Evolutionary conservation across 2,329 filamentous ascomycete genomes (phyloP).

Genomic region (Arthrobotrys conoides): DNA sequence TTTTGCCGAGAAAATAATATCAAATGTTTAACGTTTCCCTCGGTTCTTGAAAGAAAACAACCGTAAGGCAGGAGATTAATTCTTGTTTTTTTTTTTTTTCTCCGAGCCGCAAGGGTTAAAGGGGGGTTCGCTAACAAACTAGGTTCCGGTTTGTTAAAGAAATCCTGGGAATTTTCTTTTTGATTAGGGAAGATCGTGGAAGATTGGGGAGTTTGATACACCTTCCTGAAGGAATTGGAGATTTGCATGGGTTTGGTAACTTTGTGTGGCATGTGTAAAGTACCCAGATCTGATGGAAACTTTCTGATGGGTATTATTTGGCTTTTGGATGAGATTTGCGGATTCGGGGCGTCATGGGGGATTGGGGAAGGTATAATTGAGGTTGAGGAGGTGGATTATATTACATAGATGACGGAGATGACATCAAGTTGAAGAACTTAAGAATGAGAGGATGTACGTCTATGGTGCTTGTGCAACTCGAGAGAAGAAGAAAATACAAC

Average conservation of each 20-base stretch:
- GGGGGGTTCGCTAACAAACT: too few relatives aligned
- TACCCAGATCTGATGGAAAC: background rate
- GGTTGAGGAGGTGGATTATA: background rate
- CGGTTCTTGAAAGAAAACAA: constrained; percentile 20
- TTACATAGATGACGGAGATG: too few relatives aligned
- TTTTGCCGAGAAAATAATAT: constrained; percentile 20
- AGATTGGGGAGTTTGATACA: background rate
- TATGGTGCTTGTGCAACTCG: too few relatives aligned
- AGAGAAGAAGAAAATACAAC: too few relatives aligned
- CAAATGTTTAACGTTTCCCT: constrained; percentile 34
- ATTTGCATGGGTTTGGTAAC: background rate
- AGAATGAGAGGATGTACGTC: too few relatives aligned
- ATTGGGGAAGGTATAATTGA: background rate
- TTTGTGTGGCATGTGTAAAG: background rate
- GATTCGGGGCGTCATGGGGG: too few relatives aligned
- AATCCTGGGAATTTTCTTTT: background rate
- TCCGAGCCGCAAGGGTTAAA: constrained; percentile 10
- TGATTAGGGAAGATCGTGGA: background rate
- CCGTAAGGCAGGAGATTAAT: constrained; percentile 30
- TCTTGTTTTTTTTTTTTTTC: constrained; percentile 20
- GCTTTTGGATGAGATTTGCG: too few relatives aligned
- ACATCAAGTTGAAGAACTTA: too few relatives aligned
- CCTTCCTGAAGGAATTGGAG: constrained; percentile 14
- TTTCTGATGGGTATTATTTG: background rate
- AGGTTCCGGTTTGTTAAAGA: background rate